These are phyloP conservation scores for Neurospora tetraspora DNA, from an alignment of 495 filamentous ascomycete species.

Conservation along the genomic window DNA sequence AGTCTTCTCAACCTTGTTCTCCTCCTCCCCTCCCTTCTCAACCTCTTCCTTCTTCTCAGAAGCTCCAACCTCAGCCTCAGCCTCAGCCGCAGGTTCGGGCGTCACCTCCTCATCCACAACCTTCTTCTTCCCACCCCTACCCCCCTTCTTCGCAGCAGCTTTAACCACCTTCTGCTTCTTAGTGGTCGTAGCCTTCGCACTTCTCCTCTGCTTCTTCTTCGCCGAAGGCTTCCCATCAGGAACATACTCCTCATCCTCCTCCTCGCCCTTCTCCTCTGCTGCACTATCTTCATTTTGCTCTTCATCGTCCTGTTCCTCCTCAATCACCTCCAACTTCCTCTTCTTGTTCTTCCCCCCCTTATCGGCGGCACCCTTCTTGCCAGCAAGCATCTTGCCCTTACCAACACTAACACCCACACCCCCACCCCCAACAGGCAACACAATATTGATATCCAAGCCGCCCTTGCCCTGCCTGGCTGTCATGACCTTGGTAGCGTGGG, in stretches of 20 bases:
- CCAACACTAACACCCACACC: not conserved
- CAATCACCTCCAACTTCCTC: not conserved
- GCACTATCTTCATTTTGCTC: not conserved
- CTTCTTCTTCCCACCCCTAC: not conserved
- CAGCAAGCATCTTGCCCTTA: not conserved
- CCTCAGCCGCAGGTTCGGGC: not conserved
- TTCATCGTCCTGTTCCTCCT: not conserved
- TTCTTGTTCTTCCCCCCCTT: not conserved
- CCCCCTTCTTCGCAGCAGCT: not conserved
- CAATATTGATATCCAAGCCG: not conserved
- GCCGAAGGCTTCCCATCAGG: not conserved
- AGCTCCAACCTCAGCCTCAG: not conserved
- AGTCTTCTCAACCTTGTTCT: not conserved
- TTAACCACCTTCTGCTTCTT: not conserved
- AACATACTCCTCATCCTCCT: not conserved
- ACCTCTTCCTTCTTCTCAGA: not conserved
- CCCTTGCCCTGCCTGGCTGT: not conserved
- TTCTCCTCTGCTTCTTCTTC: not conserved
- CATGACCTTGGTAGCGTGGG: not conserved
- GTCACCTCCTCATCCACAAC: not conserved
- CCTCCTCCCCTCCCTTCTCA: not conserved
- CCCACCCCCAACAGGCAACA: not conserved
- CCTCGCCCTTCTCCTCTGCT: not conserved
- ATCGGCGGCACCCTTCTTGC: not conserved
- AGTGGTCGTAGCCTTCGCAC: not conserved